These are phyloP conservation scores for Aspergillus homomorphus DNA, from an alignment of 495 filamentous ascomycete species.

Conservation along the genomic window DNA sequence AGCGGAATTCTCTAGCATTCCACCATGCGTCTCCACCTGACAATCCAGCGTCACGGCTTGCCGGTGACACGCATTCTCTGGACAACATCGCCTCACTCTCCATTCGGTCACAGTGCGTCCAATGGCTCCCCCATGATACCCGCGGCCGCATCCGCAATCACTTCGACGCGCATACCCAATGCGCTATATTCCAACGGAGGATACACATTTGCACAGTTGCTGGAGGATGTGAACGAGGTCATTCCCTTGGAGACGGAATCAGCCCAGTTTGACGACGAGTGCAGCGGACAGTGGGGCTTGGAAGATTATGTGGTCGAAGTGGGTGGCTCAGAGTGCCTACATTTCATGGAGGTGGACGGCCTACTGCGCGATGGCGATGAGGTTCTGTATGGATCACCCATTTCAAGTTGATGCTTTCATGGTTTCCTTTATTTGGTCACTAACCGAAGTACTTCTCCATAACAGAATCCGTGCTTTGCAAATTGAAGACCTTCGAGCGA, in stretches of 20 bases:
- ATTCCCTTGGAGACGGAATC: constrained; percentile 75
- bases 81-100: constrained; percentile 45
- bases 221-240: constrained; percentile 79
- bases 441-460: background rate
- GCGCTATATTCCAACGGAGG: constrained; percentile 49
- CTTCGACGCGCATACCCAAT: constrained; percentile 40
- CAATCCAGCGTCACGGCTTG: constrained; percentile 75
- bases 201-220: constrained; percentile 73
- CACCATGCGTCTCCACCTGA: constrained; percentile 77
- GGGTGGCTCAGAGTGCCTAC: constrained; percentile 79
- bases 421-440: constrained; percentile 5
- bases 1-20: constrained; percentile 13
- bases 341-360: constrained; percentile 70
- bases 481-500: constrained; percentile 67
- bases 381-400: constrained; percentile 60
- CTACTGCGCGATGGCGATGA: constrained; percentile 81
- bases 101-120: constrained; percentile 27
- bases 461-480: constrained; percentile 77
- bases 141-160: constrained; percentile 33
- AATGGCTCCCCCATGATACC: constrained; percentile 21
- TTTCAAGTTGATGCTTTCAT: background rate
- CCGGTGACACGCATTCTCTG: constrained; percentile 76
- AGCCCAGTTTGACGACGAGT: constrained; percentile 33
- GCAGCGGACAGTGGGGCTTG: constrained; percentile 68
- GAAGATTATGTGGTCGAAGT: constrained; percentile 93